phyloP scores from a whole-genome alignment of 2,329 filamentous ascomycete species.

The Sclerotinia minor region DNA sequence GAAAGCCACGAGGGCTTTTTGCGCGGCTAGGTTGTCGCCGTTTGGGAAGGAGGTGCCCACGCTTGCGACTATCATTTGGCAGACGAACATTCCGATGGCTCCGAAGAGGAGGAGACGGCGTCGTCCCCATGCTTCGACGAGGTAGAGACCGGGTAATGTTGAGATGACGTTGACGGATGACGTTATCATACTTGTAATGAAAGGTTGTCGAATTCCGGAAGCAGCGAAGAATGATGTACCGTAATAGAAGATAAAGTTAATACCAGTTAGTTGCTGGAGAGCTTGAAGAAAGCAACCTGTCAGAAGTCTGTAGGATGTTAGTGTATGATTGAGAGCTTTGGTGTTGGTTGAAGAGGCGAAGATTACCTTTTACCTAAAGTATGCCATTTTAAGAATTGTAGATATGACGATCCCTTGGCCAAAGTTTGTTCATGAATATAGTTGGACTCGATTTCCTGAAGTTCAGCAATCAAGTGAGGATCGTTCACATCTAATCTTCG shows the following conservation, averaged over 20 bases:
- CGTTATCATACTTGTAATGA: constrained; percentile 83
- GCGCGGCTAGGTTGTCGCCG: constrained; percentile 48
- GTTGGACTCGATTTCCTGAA: constrained; percentile 19
- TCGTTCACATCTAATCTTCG: constrained; percentile 55
- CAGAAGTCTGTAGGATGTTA: constrained; percentile 3
- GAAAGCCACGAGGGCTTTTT: constrained; percentile 52
- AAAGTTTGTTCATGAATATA: constrained; percentile 15
- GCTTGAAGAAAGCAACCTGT: constrained; percentile 19
- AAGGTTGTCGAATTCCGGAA: constrained; percentile 65
- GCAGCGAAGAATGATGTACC: constrained; percentile 88
- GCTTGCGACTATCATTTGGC: constrained; percentile 84
- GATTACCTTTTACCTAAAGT: constrained; percentile 19
- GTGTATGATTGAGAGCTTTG: background rate
- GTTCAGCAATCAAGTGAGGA: constrained; percentile 1
- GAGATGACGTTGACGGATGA: constrained; percentile 73
- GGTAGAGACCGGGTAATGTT: constrained; percentile 78
- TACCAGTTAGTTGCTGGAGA: constrained; percentile 59
- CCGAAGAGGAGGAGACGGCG: constrained; percentile 77
- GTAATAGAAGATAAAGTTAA: constrained; percentile 92
- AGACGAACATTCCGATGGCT: constrained; percentile 78
- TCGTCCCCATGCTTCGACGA: constrained; percentile 80
- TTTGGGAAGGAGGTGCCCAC: constrained; percentile 43
- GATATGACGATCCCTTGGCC: constrained; percentile 16
- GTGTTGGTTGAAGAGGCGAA: too few relatives aligned
- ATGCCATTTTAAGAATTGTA: constrained; percentile 21